These are phyloP conservation scores for Neurospora sp. DNA, from an alignment of 495 filamentous ascomycete species.

Conservation along the genomic window DNA sequence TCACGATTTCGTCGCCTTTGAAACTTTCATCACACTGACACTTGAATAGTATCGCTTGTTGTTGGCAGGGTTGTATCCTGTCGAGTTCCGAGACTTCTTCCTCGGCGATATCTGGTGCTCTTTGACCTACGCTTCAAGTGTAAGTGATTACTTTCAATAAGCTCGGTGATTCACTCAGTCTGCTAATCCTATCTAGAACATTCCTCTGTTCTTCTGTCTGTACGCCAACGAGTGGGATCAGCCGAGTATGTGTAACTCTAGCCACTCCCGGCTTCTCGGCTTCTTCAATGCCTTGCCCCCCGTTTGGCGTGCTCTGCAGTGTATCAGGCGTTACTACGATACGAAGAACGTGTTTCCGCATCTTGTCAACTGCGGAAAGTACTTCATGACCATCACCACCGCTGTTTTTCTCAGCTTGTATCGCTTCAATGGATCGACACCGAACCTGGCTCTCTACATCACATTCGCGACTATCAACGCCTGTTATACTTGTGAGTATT, in stretches of 20 bases:
- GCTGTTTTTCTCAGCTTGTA: constrained; percentile 70
- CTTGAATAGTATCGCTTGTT: constrained; percentile 71
- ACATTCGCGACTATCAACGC: constrained; percentile 69
- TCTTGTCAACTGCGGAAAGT: constrained; percentile 86
- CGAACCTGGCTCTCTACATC: constrained; percentile 59
- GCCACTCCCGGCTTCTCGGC: constrained; percentile 70
- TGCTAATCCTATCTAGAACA: constrained; percentile 44
- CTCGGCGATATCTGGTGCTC: constrained; percentile 97
- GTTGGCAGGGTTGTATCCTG: constrained; percentile 76
- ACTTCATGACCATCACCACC: constrained; percentile 70
- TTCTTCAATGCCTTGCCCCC: constrained; percentile 79
- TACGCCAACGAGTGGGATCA: constrained; percentile 67
- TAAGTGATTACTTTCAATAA: constrained; percentile 37
- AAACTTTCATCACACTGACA: background rate
- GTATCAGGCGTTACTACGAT: constrained; percentile 79
- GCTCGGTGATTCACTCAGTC: background rate
- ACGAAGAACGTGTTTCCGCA: constrained; percentile 85
- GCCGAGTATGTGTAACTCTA: constrained; percentile 71
- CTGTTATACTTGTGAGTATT: constrained; percentile 60
- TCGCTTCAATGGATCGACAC: constrained; percentile 53
- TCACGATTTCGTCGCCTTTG: background rate
- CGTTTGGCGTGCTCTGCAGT: constrained; percentile 84
- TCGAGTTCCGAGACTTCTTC: constrained; percentile 97
- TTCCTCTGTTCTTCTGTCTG: constrained; percentile 89
- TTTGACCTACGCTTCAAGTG: constrained; percentile 76